These are phyloP conservation scores for Leccinum ochraceum DNA, from an alignment of 768 basidiomycete species.

Conservation along the genomic window DNA sequence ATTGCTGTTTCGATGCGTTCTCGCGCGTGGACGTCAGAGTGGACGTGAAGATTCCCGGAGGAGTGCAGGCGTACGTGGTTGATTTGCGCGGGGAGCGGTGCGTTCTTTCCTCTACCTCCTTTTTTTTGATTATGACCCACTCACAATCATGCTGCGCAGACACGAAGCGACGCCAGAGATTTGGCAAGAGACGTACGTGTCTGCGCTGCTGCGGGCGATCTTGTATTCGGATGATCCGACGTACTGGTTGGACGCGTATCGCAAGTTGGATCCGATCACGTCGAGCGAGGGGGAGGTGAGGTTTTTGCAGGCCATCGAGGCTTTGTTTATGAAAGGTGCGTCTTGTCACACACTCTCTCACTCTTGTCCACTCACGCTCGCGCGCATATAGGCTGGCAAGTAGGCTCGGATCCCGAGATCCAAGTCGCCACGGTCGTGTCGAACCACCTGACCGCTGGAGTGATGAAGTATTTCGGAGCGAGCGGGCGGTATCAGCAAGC, in stretches of 20 bases:
- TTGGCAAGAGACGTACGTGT: constrained; percentile 98
- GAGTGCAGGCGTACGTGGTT: constrained; percentile 91
- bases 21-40: constrained; percentile 95
- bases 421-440: constrained; percentile 97
- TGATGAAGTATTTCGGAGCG: constrained; percentile 97
- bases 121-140: not conserved
- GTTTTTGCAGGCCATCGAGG: constrained; percentile 90
- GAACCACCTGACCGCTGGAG: constrained; percentile 92
- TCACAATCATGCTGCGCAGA: constrained; percentile 27
- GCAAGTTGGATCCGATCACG: constrained; percentile 94
- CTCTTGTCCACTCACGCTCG: not conserved
- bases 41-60: constrained; percentile 98
- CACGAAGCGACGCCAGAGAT: constrained; percentile 90
- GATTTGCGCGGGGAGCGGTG: constrained; percentile 94
- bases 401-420: constrained; percentile 97
- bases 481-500: constrained; percentile 84
- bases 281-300: constrained; percentile 84
- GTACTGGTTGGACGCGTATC: constrained; percentile 89
- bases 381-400: constrained; percentile 80
- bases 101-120: constrained; percentile 27
- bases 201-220: constrained; percentile 87
- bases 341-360: not conserved
- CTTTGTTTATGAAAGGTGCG: constrained; percentile 81
- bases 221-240: constrained; percentile 95
- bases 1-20: constrained; percentile 98